Conservation (phyloP, 2,329 filamentous ascomycete genomes). For the Aspergillus fumigatiaffinis region DNA sequence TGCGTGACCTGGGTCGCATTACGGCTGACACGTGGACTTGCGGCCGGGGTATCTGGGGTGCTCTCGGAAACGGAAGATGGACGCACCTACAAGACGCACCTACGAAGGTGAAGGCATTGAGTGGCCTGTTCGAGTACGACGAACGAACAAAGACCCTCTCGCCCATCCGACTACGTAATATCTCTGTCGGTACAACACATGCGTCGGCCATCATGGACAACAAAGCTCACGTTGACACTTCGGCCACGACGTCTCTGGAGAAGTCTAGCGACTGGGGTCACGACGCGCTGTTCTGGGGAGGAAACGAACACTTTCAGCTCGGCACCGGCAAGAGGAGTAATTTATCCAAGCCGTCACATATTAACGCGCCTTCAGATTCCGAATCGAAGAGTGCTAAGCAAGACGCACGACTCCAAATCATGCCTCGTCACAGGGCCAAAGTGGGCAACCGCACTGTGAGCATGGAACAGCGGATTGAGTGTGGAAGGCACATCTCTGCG, state of each 20-base stretch:
- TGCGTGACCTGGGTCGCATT: slow-evolving; percentile 50
- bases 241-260: slow-evolving; percentile 52
- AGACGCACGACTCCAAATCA: slow-evolving; percentile 74
- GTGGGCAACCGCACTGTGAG: slow-evolving; percentile 67
- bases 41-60: slow-evolving; percentile 79
- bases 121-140: slow-evolving; percentile 81
- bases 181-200: slow-evolving; percentile 78
- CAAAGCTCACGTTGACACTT: slow-evolving; percentile 61
- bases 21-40: slow-evolving; percentile 81
- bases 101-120: slow-evolving; percentile 76
- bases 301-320: slow-evolving; percentile 90
- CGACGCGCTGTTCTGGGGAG: slow-evolving; percentile 90
- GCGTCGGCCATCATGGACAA: slow-evolving; percentile 80
- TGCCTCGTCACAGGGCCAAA: slow-evolving; percentile 67
- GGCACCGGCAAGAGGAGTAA: slow-evolving; percentile 89
- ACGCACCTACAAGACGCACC: slow-evolving; percentile 77
- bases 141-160: slow-evolving; percentile 63
- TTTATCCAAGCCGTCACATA: slow-evolving; percentile 68
- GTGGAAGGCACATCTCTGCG: slow-evolving; percentile 74
- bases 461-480: slow-evolving; percentile 84
- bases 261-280: slow-evolving; percentile 80
- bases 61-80: slow-evolving; percentile 82
- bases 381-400: slow-evolving; percentile 60
- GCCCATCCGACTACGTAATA: slow-evolving; percentile 70
- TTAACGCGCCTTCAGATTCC: slow-evolving; percentile 66